These are phyloP conservation scores for Rugonectria rugulosa DNA, from an alignment of 2,329 filamentous ascomycete species.

Conservation along the genomic window DNA sequence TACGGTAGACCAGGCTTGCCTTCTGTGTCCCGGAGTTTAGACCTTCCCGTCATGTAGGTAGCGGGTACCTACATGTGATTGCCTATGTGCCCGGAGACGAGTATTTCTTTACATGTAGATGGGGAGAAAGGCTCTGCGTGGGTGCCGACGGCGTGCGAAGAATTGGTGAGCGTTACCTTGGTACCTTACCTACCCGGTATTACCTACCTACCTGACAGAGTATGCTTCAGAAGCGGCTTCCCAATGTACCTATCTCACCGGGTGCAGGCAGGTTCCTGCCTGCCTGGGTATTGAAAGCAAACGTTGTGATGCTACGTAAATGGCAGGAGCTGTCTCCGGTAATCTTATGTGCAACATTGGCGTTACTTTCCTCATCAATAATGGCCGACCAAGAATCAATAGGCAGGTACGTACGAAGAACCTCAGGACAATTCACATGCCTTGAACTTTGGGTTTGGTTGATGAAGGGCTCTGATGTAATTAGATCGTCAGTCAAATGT, in stretches of 20 bases:
- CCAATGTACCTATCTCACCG: no score
- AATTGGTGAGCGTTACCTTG: no score
- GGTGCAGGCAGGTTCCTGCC: no score
- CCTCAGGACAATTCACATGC: background rate
- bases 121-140: no score
- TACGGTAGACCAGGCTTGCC: background rate
- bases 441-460: background rate
- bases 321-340: background rate
- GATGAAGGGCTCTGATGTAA: slow-evolving; percentile 3
- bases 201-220: no score
- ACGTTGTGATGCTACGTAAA: background rate
- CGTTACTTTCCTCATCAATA: background rate
- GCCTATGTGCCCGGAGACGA: background rate
- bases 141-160: no score
- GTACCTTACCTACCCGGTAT: no score
- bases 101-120: background rate
- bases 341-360: background rate
- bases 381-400: no score
- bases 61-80: slow-evolving; percentile 3
- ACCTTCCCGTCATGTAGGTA: background rate
- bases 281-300: no score
- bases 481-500: no score
- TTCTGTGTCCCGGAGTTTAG: background rate
- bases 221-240: no score
- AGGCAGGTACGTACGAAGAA: no score